phyloP scores from a whole-genome alignment of 441 rosid species.

The Kokia cookei region DNA sequence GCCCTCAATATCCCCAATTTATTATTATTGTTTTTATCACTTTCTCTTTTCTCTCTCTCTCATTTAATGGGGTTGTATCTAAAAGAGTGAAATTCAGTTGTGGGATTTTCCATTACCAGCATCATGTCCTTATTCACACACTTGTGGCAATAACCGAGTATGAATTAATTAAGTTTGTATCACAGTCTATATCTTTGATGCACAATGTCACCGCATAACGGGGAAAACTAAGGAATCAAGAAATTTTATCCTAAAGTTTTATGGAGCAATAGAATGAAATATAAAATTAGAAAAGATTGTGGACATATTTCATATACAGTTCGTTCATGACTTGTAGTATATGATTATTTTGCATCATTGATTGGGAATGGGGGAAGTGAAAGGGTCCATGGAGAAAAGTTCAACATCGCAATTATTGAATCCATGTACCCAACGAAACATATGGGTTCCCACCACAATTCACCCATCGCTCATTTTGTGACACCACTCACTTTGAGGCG shows the following conservation, averaged over 20 bases:
- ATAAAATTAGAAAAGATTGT: not conserved
- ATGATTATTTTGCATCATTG: not conserved
- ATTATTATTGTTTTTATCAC: slow-evolving; percentile 11
- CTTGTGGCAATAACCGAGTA: not conserved
- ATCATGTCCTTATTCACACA: not conserved
- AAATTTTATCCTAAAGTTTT: too few relatives aligned
- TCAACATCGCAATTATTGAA: slow-evolving; percentile 10
- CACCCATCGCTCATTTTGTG: not conserved
- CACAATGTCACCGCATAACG: too few relatives aligned
- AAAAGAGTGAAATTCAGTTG: not conserved
- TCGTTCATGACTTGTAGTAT: not conserved
- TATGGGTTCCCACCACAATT: slow-evolving; percentile 6
- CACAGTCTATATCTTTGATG: too few relatives aligned
- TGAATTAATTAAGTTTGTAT: too few relatives aligned
- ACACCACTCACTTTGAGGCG: not conserved
- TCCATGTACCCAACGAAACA: not conserved
- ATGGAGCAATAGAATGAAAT: not conserved
- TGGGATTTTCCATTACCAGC: not conserved
- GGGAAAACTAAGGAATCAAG: too few relatives aligned
- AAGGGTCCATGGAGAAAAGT: not conserved
- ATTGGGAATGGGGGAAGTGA: not conserved
- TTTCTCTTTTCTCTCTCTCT: not conserved
- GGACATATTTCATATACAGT: not conserved
- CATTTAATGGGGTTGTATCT: slow-evolving; percentile 13
- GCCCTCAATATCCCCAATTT: not conserved